Base-by-base conservation (phyloP, 2,329 filamentous ascomycete genomes). In the Lecanicillium sp. region DNA sequence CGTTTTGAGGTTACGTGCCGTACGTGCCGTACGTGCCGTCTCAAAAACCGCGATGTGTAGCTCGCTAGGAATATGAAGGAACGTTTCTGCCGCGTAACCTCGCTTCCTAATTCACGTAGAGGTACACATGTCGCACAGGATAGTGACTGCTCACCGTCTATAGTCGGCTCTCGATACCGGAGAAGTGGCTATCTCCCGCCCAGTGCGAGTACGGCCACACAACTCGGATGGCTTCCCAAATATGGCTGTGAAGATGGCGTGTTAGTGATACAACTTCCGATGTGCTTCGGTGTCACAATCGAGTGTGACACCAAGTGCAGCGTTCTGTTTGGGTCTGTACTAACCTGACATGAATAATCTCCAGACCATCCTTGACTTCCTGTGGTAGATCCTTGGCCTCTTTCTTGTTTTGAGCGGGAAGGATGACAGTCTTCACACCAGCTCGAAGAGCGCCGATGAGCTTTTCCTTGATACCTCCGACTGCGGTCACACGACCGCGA, bases 401-500 rank as follows among this genome's bases (percentile, higher is more conserved):
- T 69, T 97, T 97, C 54, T 84, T 79, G 65, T 98, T 98, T 57
- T 87, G 85, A 26, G 84, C 79, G 3, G 93, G 93, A 7, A 98
- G 72, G 51, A 98, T 66, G 7, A 98, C 91, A 26, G 88, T 91
- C 76, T 95, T 95, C 52, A 98, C 91, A 23, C 93, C 93, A 2
- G 93, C 93, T 48, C 91, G 79, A 62, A 94, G 74, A 8, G 93
- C 93, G 19, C 93, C 93, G 62, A 98, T 97, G 45, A 97, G 76
- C 68, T 98, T 98, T 79, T 98, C 91, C 70, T 97, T 96, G 71
- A 98, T 97, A 15, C 93, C 93, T 45, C 93, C 93, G 29, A 98
- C 93, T 21, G 91, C 89, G 68, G 93, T 88, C 49, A 98, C 86
- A 55, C 90, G 83, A 19, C 93, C 93, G 35, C 93, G 81, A 21